A percentile compares a stretch with the other conserved stretches of the same genome.
These are phyloP conservation scores for Coemansia asiatica DNA, from an alignment of 192 early-diverging fungal genomes.

Conservation along the genomic window DNA sequence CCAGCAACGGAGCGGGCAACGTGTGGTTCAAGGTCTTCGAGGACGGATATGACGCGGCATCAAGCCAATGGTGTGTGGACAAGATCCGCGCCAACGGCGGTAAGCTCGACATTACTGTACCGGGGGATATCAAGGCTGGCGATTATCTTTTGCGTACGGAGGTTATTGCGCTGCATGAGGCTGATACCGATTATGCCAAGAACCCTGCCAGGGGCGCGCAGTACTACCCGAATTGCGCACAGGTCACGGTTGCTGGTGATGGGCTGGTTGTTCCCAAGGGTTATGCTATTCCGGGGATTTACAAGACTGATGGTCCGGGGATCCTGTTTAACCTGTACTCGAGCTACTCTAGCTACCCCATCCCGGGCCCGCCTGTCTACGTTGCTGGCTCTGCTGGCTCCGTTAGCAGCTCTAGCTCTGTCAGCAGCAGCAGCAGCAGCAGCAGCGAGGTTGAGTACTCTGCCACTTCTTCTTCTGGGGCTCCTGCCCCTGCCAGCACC, in stretches of 20 bases:
- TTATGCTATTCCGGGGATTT: slow-evolving; percentile 6
- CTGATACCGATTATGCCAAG: not conserved
- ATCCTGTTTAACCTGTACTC: slow-evolving; percentile 9
- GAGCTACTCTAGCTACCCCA: slow-evolving; percentile 11
- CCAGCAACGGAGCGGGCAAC: slow-evolving; percentile 10
- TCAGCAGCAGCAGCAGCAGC: not conserved
- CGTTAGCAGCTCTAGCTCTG: slow-evolving; percentile 3
- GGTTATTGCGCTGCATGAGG: slow-evolving; percentile 14
- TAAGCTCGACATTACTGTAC: slow-evolving; percentile 10
- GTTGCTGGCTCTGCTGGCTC: slow-evolving; percentile 12
- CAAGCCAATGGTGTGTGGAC: slow-evolving; percentile 8
- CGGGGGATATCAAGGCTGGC: slow-evolving; percentile 12
- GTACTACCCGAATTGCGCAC: slow-evolving; percentile 17
- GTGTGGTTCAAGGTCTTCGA: slow-evolving; percentile 22
- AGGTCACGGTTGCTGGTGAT: slow-evolving; percentile 8
- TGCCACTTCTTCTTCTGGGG: not conserved
- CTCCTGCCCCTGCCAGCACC: not conserved
- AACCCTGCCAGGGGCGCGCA: slow-evolving; percentile 8
- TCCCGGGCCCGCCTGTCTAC: slow-evolving; percentile 9
- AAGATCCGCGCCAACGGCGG: slow-evolving; percentile 13
- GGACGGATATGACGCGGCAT: slow-evolving; percentile 11
- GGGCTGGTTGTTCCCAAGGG: slow-evolving; percentile 5
- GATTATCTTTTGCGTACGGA: slow-evolving; percentile 13
- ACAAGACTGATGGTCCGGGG: slow-evolving; percentile 2
- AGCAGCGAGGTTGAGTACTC: not conserved